phyloP scores from a whole-genome alignment of 2,329 filamentous ascomycete species.

The Nothopassalora personata region DNA sequence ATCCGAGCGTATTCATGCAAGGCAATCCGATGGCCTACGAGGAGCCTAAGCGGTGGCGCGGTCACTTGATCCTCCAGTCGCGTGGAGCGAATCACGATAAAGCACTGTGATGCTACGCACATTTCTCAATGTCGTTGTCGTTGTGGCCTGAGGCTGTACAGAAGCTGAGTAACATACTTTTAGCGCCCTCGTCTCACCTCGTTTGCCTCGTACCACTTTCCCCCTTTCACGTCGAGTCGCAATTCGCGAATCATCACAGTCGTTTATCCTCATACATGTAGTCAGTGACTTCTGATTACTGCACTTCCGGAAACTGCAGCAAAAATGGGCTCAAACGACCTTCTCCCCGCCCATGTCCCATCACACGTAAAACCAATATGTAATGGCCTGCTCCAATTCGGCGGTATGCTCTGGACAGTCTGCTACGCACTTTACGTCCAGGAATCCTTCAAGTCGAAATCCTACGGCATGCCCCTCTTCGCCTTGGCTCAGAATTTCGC shows the following conservation, averaged over 20 bases:
- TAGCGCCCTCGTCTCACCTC: not conserved
- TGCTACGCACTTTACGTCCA: not conserved
- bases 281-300: not conserved
- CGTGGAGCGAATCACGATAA: no score
- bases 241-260: not conserved
- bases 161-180: not conserved
- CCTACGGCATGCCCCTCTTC: constrained; percentile 3
- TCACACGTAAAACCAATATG: not conserved
- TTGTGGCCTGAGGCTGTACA: not conserved
- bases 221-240: not conserved
- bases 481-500: not conserved
- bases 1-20: no score
- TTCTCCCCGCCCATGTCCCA: not conserved
- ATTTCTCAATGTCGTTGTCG: not conserved
- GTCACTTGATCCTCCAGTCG: no score
- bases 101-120: no score
- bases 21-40: no score
- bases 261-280: not conserved
- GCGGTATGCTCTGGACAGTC: not conserved
- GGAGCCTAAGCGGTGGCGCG: no score
- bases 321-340: not conserved
- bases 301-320: not conserved
- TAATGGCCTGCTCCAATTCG: not conserved
- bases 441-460: not conserved
- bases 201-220: not conserved